Conservation (phyloP, 352 stramenopile genomes). For the Plasmopara muralis region DNA sequence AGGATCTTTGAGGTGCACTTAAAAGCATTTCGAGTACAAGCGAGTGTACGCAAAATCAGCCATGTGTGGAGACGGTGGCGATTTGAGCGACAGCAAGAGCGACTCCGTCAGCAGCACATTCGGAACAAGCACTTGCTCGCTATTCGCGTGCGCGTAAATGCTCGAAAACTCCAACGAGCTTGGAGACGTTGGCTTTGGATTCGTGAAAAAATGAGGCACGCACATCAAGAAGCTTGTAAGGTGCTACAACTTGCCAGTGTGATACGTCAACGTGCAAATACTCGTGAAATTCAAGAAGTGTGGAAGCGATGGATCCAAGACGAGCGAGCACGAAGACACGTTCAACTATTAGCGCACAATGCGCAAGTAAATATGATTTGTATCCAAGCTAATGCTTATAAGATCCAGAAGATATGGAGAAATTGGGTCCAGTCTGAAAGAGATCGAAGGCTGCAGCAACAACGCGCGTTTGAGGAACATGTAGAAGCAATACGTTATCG, state of each 20-base stretch:
- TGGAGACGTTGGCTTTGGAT: no score
- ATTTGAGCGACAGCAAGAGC: constrained; percentile 1
- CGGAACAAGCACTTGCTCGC: no score
- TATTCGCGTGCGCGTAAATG: no score
- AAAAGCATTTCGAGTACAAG: constrained; percentile 2
- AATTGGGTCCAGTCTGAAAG: constrained; percentile 4
- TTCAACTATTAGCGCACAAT: constrained; percentile 2
- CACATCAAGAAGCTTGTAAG: no score
- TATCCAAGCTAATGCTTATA: constrained; percentile 6
- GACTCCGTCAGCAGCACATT: neutral
- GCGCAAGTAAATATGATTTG: constrained; percentile 4
- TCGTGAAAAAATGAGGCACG: no score
- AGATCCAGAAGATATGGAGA: constrained; percentile 13
- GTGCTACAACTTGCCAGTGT: neutral
- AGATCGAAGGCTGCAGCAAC: constrained; percentile 2
- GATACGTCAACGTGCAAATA: neutral
- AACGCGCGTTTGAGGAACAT: constrained; percentile 2
- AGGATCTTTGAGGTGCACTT: constrained; percentile 5
- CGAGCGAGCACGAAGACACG: constrained; percentile 4
- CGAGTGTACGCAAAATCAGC: constrained; percentile 18
- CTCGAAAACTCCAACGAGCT: no score
- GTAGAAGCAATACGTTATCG: neutral
- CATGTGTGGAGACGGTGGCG: constrained; percentile 5
- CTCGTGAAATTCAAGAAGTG: neutral
- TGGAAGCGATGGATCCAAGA: constrained; percentile 1